Percentiles rank a stretch among this genome's conserved stretches.
phyloP scores from a whole-genome alignment of 768 basidiomycete species.

The Sporobolomyces phaffii region DNA sequence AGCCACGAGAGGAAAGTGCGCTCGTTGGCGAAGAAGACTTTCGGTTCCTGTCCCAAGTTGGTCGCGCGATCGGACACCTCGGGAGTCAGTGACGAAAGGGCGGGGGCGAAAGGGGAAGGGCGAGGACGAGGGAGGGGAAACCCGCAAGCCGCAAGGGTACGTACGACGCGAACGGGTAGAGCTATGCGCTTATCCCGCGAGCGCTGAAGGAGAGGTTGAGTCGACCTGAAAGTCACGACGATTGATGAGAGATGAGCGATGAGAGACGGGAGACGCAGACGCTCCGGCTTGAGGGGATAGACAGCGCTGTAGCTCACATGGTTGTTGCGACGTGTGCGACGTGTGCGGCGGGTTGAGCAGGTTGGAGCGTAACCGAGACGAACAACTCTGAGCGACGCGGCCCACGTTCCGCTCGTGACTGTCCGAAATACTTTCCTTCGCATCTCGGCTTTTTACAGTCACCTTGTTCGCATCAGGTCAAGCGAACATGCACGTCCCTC shows the following conservation, averaged over 20 bases:
- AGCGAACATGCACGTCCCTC: no score
- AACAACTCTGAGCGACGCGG: no score
- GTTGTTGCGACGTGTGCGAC: not conserved
- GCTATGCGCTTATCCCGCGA: conserved; percentile 84
- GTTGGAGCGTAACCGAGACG: no score
- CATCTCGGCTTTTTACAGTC: no score
- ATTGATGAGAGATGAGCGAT: not conserved
- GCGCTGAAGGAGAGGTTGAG: conserved; percentile 92
- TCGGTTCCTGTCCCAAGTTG: conserved; percentile 78
- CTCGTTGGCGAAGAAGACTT: conserved; percentile 86
- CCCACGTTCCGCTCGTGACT: no score
- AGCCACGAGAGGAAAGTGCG: conserved; percentile 90
- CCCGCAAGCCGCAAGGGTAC: no score
- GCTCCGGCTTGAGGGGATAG: no score
- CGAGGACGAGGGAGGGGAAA: not conserved
- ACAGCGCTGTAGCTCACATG: conserved; percentile 1
- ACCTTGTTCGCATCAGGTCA: no score
- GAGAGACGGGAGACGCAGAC: not conserved
- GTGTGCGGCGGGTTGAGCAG: no score
- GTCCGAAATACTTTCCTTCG: no score
- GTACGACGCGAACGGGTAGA: conserved; percentile 71
- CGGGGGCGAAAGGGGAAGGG: not conserved
- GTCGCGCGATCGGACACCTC: no score
- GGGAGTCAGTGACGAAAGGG: no score
- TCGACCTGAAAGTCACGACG: conserved; percentile 63